Percentiles rank a stretch among this genome's conserved stretches.
phyloP scores from a whole-genome alignment of 2,329 filamentous ascomycete genomes.

The Trichoderma sp. region DNA sequence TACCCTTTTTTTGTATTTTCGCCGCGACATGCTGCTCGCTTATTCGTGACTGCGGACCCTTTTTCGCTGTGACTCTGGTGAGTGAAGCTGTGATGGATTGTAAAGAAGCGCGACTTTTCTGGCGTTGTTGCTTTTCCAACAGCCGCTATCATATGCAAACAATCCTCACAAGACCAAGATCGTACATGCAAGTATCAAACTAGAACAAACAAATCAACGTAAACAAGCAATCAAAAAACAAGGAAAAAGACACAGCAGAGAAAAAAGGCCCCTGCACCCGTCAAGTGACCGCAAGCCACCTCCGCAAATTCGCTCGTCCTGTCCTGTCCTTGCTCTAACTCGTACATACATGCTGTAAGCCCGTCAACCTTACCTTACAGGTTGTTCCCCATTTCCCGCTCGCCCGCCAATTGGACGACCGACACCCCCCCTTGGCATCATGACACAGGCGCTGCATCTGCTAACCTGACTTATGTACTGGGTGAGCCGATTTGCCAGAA shows the following conservation, averaged over 20 bases:
- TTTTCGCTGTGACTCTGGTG: too few relatives aligned
- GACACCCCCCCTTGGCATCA: background rate
- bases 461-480: background rate
- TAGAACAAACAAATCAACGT: background rate
- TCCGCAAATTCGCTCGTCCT: constrained; percentile 16
- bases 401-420: background rate
- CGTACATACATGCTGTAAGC: background rate
- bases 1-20: background rate
- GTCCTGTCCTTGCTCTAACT: background rate
- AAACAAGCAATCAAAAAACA: background rate
- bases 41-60: background rate
- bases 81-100: background rate
- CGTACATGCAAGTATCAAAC: background rate
- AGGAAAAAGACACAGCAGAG: background rate
- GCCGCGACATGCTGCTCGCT: background rate
- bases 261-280: background rate
- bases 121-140: background rate
- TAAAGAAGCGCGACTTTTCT: background rate
- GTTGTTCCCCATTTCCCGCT: background rate
- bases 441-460: background rate
- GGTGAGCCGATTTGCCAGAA: background rate
- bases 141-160: background rate
- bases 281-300: constrained; percentile 21
- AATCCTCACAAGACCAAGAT: background rate
- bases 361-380: background rate